Conservation (phyloP, 805 yeast genomes). For the Kodamaea hsintzibuensis region DNA sequence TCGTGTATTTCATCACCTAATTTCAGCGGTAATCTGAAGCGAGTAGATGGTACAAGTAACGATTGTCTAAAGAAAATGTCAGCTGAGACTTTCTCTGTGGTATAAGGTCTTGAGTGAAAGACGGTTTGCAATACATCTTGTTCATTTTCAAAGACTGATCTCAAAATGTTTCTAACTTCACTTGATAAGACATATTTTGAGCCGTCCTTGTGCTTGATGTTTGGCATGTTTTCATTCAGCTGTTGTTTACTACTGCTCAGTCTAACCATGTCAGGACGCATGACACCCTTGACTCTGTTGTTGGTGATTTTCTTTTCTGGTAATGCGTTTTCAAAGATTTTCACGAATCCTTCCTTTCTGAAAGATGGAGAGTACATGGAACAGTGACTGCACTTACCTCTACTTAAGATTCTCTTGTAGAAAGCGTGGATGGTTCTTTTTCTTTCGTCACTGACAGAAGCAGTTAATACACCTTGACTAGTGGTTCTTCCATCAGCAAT, state of each 20-base stretch:
- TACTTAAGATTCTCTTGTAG: conserved; percentile 66
- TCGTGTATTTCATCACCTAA: conserved; percentile 96
- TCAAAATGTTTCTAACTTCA: conserved; percentile 78
- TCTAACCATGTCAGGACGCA: conserved; percentile 70
- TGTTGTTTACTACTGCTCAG: conserved; percentile 17
- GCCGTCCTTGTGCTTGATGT: conserved; percentile 63
- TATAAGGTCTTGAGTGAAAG: conserved; percentile 79
- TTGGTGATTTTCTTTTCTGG: conserved; percentile 77
- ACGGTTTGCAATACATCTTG: conserved; percentile 64
- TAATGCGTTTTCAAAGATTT: conserved; percentile 86
- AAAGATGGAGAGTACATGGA: conserved; percentile 92
- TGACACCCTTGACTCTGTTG: conserved; percentile 79
- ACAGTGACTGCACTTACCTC: conserved; percentile 94
- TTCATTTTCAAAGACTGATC: conserved; percentile 75
- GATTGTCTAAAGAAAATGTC: conserved; percentile 90
- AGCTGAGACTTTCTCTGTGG: conserved; percentile 50
- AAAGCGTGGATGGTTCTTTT: conserved; percentile 71
- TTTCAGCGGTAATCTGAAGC: conserved; percentile 95
- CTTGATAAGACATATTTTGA: conserved; percentile 85
- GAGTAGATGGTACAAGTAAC: conserved; percentile 91
- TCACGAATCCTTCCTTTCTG: conserved; percentile 92
- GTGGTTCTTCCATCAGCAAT: conserved; percentile 73
- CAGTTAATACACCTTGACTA: conserved; percentile 70
- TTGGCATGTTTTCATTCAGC: conserved; percentile 39
- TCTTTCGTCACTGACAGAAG: conserved; percentile 86